A percentile compares a stretch with the other conserved stretches of the same genome.
phyloP scores from a whole-genome alignment of 108 stramenopile genomes.

The Cyclotella atomus region DNA sequence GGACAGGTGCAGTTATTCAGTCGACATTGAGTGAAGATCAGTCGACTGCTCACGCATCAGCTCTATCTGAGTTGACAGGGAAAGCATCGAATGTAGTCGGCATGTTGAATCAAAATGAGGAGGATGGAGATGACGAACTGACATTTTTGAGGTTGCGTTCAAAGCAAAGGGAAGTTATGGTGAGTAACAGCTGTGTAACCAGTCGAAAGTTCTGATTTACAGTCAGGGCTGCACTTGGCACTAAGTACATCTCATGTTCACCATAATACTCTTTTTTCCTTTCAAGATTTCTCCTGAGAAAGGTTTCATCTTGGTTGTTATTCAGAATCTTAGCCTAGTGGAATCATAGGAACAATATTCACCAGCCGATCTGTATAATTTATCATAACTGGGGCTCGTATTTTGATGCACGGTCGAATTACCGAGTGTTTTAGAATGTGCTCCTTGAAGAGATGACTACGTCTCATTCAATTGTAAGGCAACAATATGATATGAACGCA shows the following conservation, averaged over 20 bases:
- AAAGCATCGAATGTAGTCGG: constrained; percentile 38
- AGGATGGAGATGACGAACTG: constrained; percentile 41
- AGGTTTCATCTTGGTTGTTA: constrained; percentile 13
- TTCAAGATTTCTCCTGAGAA: constrained; percentile 15
- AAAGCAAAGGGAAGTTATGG: constrained; percentile 59
- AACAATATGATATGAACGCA: no score
- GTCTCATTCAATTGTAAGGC: no score
- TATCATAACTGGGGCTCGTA: no score
- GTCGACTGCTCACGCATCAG: constrained; percentile 35
- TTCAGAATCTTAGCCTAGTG: neutral
- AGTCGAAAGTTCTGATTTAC: no score
- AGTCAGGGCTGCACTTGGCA: no score
- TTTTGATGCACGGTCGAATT: no score
- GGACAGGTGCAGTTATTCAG: constrained; percentile 51
- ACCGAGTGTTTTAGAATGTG: no score
- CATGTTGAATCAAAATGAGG: constrained; percentile 25
- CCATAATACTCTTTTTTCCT: no score
- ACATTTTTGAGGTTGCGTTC: constrained; percentile 58
- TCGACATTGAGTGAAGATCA: constrained; percentile 53
- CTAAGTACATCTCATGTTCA: no score
- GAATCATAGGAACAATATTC: no score
- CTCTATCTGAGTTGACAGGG: constrained; percentile 48
- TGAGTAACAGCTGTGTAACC: constrained; percentile 8
- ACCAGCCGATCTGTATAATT: no score
- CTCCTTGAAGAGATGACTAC: no score